Percentiles rank a stretch among this genome's conserved stretches.
Evolutionary conservation across 192 early-diverging fungal genomes (phyloP).

Genomic region (Oehlia diaphana): DNA sequence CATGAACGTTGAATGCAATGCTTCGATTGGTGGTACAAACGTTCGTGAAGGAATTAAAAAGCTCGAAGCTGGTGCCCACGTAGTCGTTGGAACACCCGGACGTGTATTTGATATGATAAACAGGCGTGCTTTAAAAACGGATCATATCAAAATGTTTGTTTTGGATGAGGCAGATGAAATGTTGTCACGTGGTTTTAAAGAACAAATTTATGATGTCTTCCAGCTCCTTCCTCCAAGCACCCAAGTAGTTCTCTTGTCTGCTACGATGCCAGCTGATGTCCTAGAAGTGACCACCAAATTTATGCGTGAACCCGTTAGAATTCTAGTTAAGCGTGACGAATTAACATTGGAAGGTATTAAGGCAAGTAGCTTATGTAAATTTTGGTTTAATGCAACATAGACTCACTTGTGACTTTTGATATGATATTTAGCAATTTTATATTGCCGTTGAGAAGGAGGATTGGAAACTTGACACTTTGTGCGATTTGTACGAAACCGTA

Average conservation of each 20-base stretch:
- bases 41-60: conserved; percentile 90
- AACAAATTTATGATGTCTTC: conserved; percentile 95
- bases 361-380: too few relatives aligned
- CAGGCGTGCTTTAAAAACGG: conserved; percentile 76
- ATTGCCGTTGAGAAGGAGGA: conserved; percentile 96
- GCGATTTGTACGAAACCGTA: conserved; percentile 94
- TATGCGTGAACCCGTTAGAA: conserved; percentile 93
- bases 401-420: too few relatives aligned
- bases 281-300: conserved; percentile 96
- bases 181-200: conserved; percentile 92
- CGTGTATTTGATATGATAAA: conserved; percentile 98
- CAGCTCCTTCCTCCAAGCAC: conserved; percentile 87
- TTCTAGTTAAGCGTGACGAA: conserved; percentile 98
- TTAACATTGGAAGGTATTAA: conserved; percentile 98
- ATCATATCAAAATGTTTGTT: conserved; percentile 92
- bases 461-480: conserved; percentile 98
- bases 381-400: too few relatives aligned
- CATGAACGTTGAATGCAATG: conserved; percentile 95
- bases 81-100: conserved; percentile 96
- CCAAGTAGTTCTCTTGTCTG: conserved; percentile 92
- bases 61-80: conserved; percentile 87
- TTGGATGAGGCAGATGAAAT: conserved; percentile 98
- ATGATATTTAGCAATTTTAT: conserved; percentile 75
- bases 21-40: conserved; percentile 91
- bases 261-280: conserved; percentile 94